These are phyloP conservation scores for Hymenoscyphus scutula DNA, from an alignment of 2,329 filamentous ascomycete species.

Conservation along the genomic window DNA sequence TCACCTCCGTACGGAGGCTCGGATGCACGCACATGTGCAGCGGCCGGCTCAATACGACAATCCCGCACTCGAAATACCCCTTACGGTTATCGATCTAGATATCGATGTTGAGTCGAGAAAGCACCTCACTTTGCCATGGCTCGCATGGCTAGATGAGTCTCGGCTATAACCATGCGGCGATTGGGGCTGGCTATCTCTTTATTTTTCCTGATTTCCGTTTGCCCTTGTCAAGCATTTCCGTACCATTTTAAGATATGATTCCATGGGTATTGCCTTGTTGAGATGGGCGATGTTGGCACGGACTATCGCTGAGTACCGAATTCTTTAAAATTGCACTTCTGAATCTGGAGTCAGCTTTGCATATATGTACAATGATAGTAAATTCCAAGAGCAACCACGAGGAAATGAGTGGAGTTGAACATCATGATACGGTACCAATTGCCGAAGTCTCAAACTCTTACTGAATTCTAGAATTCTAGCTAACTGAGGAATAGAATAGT, in stretches of 20 bases:
- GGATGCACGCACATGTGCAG: background rate
- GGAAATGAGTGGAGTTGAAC: too few relatives aligned
- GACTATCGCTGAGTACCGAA: too few relatives aligned
- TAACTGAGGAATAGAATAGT: background rate
- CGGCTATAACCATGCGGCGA: background rate
- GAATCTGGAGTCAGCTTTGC: too few relatives aligned
- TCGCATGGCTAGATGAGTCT: background rate
- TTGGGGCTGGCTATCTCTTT: background rate
- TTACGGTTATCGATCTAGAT: conserved; percentile 1
- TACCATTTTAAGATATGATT: too few relatives aligned
- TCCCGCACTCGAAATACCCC: background rate
- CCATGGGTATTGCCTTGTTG: too few relatives aligned
- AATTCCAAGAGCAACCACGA: too few relatives aligned
- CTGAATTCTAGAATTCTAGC: background rate
- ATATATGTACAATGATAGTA: too few relatives aligned
- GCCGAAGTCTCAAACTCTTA: background rate
- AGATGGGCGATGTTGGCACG: too few relatives aligned
- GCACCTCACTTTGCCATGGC: background rate
- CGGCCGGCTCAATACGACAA: background rate
- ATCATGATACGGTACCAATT: too few relatives aligned
- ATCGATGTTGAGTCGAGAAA: background rate
- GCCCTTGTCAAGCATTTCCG: too few relatives aligned
- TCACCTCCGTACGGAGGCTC: background rate
- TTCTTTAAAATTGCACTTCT: too few relatives aligned
- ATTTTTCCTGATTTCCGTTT: too few relatives aligned